Evolutionary conservation across 1,139 yeast species (phyloP), one percentile per base, ranked within the genome.

Genomic region (Kurtzmaniella natalensis): DNA sequence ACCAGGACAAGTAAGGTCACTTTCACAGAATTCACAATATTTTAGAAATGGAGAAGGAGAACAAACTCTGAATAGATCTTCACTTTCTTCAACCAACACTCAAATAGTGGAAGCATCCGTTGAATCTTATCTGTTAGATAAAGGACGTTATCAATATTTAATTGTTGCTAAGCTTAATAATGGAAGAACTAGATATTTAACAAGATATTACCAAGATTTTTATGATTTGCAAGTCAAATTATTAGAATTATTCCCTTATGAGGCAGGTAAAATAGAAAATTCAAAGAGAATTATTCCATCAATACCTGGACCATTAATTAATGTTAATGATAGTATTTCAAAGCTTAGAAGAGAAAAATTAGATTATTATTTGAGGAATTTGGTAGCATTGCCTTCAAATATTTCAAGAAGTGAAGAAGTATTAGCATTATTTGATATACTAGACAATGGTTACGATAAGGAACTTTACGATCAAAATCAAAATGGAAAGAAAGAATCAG

Each of bases 241-340:
- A 33, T 67, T 92, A 37, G 95, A 85, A 49, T 71, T 81, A 30
- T 92, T 85, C 64, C 97, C 97, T 3, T 79, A 71, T 43, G 98
- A 92, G 57, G 95, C 97, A 4, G 97, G 97, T 5, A 81, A 88
- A 46, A 78, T 81, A 31, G 87, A 83, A 56, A 77, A 78, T 44
- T 70, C 74, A 25, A 64, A 68, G 37, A 75, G 98, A 44, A 82
- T 83, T 25, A 72, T 92, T 40, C 98, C 99, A 4, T 87, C 84
- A 43, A 89, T 94, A 53, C 98, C 98, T 0, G 98, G 98, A 1
- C 99, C 98, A 2, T 72, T 92, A 34, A 83, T 94, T 31, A 85
- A 85, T 53, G 96, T 92, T 33, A 88, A 89, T 43, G 97, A 89
- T 53, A 76, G 82, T 34, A 82, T 89, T 37, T 84, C 96, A 11